Evolutionary conservation across 495 filamentous ascomycete genomes (phyloP).

Genomic region (Glonium stellatum): DNA sequence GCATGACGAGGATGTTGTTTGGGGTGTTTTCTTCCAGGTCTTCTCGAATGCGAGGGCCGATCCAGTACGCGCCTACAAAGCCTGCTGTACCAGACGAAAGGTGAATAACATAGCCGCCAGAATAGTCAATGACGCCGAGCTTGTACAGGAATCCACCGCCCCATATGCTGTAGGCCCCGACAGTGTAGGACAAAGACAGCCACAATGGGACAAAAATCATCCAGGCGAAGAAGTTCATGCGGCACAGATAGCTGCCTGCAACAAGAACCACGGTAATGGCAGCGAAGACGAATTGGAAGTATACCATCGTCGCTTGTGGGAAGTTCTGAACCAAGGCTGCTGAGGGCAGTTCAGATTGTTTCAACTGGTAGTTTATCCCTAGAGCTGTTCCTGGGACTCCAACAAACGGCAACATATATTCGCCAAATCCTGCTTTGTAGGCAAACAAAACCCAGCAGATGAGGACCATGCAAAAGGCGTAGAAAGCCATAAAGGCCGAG

Average conservation of each 20-base stretch:
- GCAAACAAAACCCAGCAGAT: slow-evolving; percentile 52
- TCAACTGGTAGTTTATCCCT: slow-evolving; percentile 42
- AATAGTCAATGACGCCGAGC: slow-evolving; percentile 51
- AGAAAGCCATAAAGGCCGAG: slow-evolving; percentile 52
- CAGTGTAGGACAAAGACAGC: slow-evolving; percentile 46
- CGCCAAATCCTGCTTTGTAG: slow-evolving; percentile 49
- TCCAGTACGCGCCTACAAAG: slow-evolving; percentile 48
- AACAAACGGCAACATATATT: slow-evolving; percentile 47
- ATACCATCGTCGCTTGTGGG: slow-evolving; percentile 50
- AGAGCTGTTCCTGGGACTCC: slow-evolving; percentile 47
- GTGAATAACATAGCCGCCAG: slow-evolving; percentile 55
- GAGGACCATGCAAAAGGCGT: slow-evolving; percentile 48
- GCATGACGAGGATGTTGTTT: slow-evolving; percentile 47
- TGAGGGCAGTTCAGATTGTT: slow-evolving; percentile 42
- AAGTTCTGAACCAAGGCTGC: slow-evolving; percentile 39
- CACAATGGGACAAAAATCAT: slow-evolving; percentile 53
- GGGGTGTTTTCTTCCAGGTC: slow-evolving; percentile 47
- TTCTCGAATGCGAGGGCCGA: slow-evolving; percentile 44
- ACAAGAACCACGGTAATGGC: slow-evolving; percentile 51
- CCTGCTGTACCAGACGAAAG: slow-evolving; percentile 51
- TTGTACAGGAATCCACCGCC: slow-evolving; percentile 49
- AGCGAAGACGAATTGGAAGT: slow-evolving; percentile 56
- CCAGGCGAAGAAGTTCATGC: slow-evolving; percentile 52
- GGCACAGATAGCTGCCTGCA: slow-evolving; percentile 45
- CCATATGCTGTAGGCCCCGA: slow-evolving; percentile 47